phyloP scores from a whole-genome alignment of 2,329 filamentous ascomycete species.

The Aspergillus sp. region DNA sequence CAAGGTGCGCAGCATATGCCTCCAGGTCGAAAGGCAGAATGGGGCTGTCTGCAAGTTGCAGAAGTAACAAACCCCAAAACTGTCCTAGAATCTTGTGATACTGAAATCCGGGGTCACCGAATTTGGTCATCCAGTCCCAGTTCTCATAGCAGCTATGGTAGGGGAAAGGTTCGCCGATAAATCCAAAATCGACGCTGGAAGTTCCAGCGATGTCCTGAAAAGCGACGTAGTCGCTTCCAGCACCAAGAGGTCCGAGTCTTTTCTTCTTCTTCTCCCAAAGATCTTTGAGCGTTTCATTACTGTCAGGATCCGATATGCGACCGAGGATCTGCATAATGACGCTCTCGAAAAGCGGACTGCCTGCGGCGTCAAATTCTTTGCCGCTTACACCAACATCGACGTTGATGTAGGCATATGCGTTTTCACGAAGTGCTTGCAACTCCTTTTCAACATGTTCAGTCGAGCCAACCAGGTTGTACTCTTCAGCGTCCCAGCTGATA shows the following conservation, averaged over 20 bases:
- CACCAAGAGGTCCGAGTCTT: slow-evolving; percentile 69
- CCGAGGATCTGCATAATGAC: slow-evolving; percentile 72
- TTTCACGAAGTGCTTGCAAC: slow-evolving; percentile 67
- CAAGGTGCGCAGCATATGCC: slow-evolving; percentile 68
- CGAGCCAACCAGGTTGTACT: slow-evolving; percentile 91
- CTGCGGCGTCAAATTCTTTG: slow-evolving; percentile 71
- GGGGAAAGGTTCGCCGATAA: slow-evolving; percentile 68
- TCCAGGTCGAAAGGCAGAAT: slow-evolving; percentile 80
- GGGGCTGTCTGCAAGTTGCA: slow-evolving; percentile 80
- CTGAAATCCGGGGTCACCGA: slow-evolving; percentile 77
- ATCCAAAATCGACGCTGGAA: slow-evolving; percentile 82
- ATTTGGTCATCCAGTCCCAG: slow-evolving; percentile 78
- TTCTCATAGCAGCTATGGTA: slow-evolving; percentile 87
- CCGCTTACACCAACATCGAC: slow-evolving; percentile 82
- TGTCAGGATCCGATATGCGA: slow-evolving; percentile 70
- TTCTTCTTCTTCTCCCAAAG: slow-evolving; percentile 68
- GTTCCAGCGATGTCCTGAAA: slow-evolving; percentile 92
- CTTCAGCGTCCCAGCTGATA: slow-evolving; percentile 91
- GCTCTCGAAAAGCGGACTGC: slow-evolving; percentile 76
- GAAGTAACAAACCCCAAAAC: slow-evolving; percentile 76
- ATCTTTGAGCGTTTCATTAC: slow-evolving; percentile 71
- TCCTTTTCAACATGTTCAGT: slow-evolving; percentile 94
- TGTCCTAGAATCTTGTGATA: slow-evolving; percentile 81
- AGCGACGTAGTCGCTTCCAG: slow-evolving; percentile 79
- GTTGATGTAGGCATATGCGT: slow-evolving; percentile 87